Base-by-base conservation (phyloP, 495 filamentous ascomycete genomes). In the Pseudomonodictys pantanalensis region DNA sequence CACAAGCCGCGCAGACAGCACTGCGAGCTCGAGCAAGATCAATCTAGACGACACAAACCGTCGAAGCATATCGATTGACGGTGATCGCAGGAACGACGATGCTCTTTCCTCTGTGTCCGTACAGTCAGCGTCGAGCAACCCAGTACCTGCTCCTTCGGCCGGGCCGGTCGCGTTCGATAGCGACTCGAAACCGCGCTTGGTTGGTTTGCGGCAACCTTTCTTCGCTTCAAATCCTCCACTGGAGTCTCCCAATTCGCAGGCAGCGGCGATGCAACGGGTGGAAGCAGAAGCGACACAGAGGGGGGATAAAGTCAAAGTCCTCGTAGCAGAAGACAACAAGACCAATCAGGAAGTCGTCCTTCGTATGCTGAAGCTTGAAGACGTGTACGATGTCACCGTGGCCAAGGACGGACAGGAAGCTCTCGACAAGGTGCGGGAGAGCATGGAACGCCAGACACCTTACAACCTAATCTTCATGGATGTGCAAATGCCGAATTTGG, bases 391-490 rank as follows among this genome's bases (percentile, higher is more conserved):
- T 52, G 73, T 76, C 12, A 75, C 71, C 2, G 67, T 76, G 42
- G 73, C 73, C 4, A 70, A 73, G 42, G 90, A 97, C 71, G 92
- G 92, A 3, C 90, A 92, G 68, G 91, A 96, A 64, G 92, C 92
- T 7, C 86, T 88, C 51, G 90, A 95, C 43, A 79, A 85, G 7
- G 92, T 97, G 39, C 90, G 90, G 67, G 82, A 83, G 12, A 86
- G 82, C 59, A 91, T 96, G 87, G 83, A 86, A 30, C 79, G 81
- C 26, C 78, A 82, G 51, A 77, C 79, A 42, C 79, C 80, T 25
- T 96, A 91, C 68, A 85, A 92, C 62, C 75, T 96, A 12, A 93
- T 96, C 43, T 92, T 95, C 70, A 96, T 96, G 91, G 91, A 96
- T 71, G 88, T 96, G 43, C 79, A 74, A 78, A 97, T 97, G 92